phyloP scores from a whole-genome alignment of 352 stramenopile genomes.

The Globisporangium spiculum region DNA sequence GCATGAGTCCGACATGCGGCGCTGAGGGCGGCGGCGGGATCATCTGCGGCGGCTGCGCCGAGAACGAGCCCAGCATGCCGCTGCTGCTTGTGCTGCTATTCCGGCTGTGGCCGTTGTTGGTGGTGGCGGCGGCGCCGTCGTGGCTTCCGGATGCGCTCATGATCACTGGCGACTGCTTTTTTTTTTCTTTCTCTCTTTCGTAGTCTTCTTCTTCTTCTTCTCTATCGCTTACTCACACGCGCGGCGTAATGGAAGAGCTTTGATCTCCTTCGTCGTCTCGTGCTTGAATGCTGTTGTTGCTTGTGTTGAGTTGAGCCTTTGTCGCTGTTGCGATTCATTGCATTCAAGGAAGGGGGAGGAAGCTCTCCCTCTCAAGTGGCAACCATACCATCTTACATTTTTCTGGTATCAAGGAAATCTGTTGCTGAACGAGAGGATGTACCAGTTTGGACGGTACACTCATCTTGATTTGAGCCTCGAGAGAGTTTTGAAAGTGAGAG shows the following conservation, averaged over 20 bases:
- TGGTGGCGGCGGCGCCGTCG: constrained; percentile 9
- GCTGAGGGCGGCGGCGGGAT: constrained; percentile 20
- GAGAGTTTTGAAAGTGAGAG: not conserved
- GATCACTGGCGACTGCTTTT: not conserved
- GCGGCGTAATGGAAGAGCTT: constrained; percentile 5
- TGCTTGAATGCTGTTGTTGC: not conserved
- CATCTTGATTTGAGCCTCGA: not conserved
- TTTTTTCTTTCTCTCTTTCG: not conserved
- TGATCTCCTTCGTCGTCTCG: not conserved
- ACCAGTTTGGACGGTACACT: not conserved
- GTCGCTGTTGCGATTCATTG: not conserved
- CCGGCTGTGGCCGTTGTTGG: constrained; percentile 35
- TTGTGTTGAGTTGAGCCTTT: constrained; percentile 6
- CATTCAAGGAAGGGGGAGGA: not conserved
- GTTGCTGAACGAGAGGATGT: constrained; percentile 1
- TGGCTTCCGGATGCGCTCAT: constrained; percentile 11
- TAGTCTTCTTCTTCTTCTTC: not conserved
- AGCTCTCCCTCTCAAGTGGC: not conserved
- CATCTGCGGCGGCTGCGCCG: constrained; percentile 23
- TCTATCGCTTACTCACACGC: constrained; percentile 1
- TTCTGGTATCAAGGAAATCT: not conserved
- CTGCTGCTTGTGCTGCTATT: constrained; percentile 44
- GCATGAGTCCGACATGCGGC: constrained; percentile 17
- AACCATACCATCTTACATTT: not conserved
- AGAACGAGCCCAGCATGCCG: constrained; percentile 18